A percentile compares a stretch with the other conserved stretches of the same genome.
Conservation (phyloP, 345 rosid genomes). For the Erysimum cheiranthoides region DNA sequence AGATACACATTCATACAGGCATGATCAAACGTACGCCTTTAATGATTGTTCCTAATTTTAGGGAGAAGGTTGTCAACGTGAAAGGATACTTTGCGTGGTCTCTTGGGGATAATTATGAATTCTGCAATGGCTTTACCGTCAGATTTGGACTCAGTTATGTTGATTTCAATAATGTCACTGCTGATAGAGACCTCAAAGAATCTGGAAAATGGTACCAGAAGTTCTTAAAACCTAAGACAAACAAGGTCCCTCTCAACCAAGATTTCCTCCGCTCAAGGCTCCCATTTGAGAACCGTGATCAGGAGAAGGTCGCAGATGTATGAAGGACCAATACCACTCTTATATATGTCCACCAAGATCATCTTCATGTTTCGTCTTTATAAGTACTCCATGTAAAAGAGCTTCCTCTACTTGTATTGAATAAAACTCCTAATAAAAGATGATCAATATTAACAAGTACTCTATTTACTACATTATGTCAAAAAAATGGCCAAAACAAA, state of each 20-base stretch:
- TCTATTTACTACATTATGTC: too few species aligned
- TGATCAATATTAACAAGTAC: too few species aligned
- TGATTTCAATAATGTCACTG: neutral
- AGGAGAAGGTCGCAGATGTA: slow-evolving; percentile 9
- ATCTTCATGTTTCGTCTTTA: slow-evolving; percentile 4
- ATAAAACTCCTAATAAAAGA: neutral
- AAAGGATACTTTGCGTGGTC: slow-evolving; percentile 37
- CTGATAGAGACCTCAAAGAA: slow-evolving; percentile 31
- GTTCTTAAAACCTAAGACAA: neutral
- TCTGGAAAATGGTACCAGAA: slow-evolving; percentile 35
- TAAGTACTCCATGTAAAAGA: slow-evolving; percentile 19
- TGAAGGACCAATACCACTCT: neutral
- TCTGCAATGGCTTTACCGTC: slow-evolving; percentile 21
- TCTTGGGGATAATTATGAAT: slow-evolving; percentile 39
- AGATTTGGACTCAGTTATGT: slow-evolving; percentile 33
- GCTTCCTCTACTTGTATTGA: neutral
- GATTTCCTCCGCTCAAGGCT: neutral
- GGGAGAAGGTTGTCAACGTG: slow-evolving; percentile 9
- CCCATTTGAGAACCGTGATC: neutral
- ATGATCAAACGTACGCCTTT: neutral
- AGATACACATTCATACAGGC: neutral
- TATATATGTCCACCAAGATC: neutral
- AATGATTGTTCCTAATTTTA: neutral
- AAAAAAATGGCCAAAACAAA: too few species aligned
- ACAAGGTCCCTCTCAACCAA: neutral